Evolutionary conservation across 1,139 yeast species (phyloP), one percentile per base, ranked within the genome.

Genomic region (Blastobotrys buckinghamii): DNA sequence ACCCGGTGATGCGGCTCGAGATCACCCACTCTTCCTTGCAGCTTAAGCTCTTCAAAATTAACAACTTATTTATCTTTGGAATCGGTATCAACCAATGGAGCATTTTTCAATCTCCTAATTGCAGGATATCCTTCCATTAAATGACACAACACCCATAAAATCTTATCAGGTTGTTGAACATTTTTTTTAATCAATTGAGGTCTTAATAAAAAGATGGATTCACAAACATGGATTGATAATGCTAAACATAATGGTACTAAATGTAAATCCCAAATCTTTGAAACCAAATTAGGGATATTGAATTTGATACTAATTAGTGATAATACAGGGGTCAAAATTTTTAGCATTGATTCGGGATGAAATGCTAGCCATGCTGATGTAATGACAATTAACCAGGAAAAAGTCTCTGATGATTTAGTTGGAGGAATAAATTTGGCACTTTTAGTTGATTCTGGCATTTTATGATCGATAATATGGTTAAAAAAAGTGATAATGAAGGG

Each of bases 61-160:
- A 7, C 24, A 22, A 22, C 6, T 6, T 29, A 29, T 29, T 29
- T 29, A 29, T 29, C 32, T 29, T 10, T 13, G 4, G 6, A 6
- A 12, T 29, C 12, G 4, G 12, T 3, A 13, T 29, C 32, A 29
- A 29, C 12, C 32, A 29, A 6, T 29, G 32, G 32, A 13, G 32
- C 32, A 36, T 36, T 26, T 27, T 36, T 54, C 50, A 65, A 55
- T 17, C 69, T 53, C 40, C 30, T 38, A 29, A 62, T 46, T 1
- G 67, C 59, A 8, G 69, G 65, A 55, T 58, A 59, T n/a, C 73
- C 73, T 42, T 63, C 70, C 22, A 63, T 2, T 32, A 65, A 24
- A 30, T 59, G 55, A 32, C 56, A 50, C n/a, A 58, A 12, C 22
- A 55, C 45, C 68, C 69, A 67, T 42, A 48, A 50, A 16, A 50